Percentiles rank a stretch among this genome's conserved stretches.
phyloP scores from a whole-genome alignment of 306 rosid species.

The Acacia melanoxylon region DNA sequence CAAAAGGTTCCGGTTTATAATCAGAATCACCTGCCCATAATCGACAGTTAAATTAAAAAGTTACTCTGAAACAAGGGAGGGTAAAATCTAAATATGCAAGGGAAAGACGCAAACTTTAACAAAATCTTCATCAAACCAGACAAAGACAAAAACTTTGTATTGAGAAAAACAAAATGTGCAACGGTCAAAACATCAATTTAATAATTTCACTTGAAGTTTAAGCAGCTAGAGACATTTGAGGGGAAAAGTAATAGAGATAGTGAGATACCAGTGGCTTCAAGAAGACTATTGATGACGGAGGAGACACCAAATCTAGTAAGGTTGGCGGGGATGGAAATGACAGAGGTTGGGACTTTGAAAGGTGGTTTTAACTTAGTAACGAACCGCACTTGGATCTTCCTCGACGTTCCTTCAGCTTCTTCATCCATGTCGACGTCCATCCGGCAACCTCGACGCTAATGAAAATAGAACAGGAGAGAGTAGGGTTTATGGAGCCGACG shows the following conservation, averaged over 20 bases:
- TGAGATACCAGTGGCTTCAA: conserved; percentile 47
- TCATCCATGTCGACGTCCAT: conserved; percentile 46
- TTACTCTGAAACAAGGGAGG: neutral
- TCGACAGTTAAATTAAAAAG: neutral
- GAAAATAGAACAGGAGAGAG: neutral
- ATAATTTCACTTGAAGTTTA: neutral
- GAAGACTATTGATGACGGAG: conserved; percentile 71
- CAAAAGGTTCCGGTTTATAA: conserved; percentile 70
- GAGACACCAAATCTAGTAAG: conserved; percentile 84
- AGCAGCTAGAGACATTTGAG: neutral
- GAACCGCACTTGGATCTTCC: conserved; percentile 76
- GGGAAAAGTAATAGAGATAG: neutral
- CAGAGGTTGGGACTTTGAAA: conserved; percentile 43
- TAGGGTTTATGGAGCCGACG: too few species aligned
- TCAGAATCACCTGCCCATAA: conserved; percentile 53
- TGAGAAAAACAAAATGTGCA: neutral
- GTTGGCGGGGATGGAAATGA: conserved; percentile 73
- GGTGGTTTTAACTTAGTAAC: conserved; percentile 63
- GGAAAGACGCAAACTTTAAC: neutral
- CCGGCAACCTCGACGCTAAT: neutral
- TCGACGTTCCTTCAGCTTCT: conserved; percentile 43
- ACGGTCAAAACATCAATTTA: neutral
- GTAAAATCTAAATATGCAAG: neutral
- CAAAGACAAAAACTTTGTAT: neutral
- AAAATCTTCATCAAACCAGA: neutral